Evolutionary conservation across 2,329 filamentous ascomycete species (phyloP).

Genomic region (Sclerotinia sclerotiorum): DNA sequence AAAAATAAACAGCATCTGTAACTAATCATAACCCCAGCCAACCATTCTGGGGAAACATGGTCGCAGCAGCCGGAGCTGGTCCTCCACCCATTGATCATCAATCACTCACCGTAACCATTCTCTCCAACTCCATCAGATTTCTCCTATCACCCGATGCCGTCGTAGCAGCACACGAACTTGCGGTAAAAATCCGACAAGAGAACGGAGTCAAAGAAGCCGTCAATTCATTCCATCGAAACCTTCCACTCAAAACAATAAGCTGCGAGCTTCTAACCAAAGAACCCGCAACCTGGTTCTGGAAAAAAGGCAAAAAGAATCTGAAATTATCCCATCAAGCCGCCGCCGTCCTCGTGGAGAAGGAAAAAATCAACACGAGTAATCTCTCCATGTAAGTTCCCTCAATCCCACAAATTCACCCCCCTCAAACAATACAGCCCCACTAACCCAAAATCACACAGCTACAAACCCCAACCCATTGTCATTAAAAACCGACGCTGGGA

Average conservation of each 20-base stretch:
- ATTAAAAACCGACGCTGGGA: slow-evolving; percentile 14
- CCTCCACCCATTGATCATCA: slow-evolving; percentile 69
- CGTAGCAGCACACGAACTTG: slow-evolving; percentile 57
- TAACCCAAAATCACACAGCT: neutral
- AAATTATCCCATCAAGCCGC: slow-evolving; percentile 63
- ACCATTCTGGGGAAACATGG: slow-evolving; percentile 73
- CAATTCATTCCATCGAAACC: slow-evolving; percentile 51
- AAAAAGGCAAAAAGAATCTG: slow-evolving; percentile 49
- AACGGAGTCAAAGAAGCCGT: slow-evolving; percentile 64
- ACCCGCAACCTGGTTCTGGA: slow-evolving; percentile 50
- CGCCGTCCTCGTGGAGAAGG: slow-evolving; percentile 59
- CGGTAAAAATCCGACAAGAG: slow-evolving; percentile 58
- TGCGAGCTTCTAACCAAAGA: slow-evolving; percentile 51
- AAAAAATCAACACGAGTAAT: slow-evolving; percentile 25
- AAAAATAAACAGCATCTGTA: neutral
- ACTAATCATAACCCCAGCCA: slow-evolving; percentile 44
- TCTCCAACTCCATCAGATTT: slow-evolving; percentile 67
- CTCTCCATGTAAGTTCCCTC: slow-evolving; percentile 31
- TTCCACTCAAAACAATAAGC: slow-evolving; percentile 64
- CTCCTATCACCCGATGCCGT: slow-evolving; percentile 62
- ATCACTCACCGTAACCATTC: slow-evolving; percentile 58
- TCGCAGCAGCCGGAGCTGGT: slow-evolving; percentile 62
- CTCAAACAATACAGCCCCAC: neutral
- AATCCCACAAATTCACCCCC: neutral
- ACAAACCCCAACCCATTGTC: neutral